These are phyloP conservation scores for Stephania cephalantha DNA, from an alignment of 164 flowering plant genomes.

Conservation along the genomic window DNA sequence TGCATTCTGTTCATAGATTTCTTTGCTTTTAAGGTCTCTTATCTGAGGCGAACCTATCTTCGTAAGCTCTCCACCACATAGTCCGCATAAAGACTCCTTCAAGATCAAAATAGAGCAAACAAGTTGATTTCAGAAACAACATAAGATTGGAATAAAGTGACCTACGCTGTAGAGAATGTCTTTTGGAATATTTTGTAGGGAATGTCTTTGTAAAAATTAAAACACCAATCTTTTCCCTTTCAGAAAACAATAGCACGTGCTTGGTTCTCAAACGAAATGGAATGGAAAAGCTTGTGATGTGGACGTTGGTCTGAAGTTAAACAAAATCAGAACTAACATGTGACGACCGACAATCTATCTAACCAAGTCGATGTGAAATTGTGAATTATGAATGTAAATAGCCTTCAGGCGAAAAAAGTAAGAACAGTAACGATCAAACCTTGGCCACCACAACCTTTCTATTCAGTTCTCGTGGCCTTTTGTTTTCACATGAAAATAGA, in stretches of 20 bases:
- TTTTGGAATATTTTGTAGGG: no score
- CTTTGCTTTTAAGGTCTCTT: neutral
- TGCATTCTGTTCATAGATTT: neutral
- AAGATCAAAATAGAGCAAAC: conserved; percentile 10
- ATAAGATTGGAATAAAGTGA: no score
- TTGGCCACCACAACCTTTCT: neutral
- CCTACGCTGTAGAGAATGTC: no score
- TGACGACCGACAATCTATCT: neutral
- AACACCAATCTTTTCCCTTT: no score
- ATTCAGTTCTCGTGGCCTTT: neutral
- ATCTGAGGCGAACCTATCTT: conserved; percentile 31
- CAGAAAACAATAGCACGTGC: neutral
- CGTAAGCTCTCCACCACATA: conserved; percentile 39
- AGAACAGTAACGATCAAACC: neutral
- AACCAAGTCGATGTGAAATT: neutral
- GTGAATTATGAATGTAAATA: neutral
- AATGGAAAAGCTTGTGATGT: neutral
- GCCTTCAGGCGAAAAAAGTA: neutral
- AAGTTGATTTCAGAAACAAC: neutral
- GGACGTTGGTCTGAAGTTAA: neutral
- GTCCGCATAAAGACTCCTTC: conserved; percentile 46
- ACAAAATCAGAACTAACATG: neutral
- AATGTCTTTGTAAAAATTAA: no score
- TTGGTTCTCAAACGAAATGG: neutral
- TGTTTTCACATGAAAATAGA: neutral